Percentiles rank a stretch among this genome's conserved stretches.
These are phyloP conservation scores for Aspergillus hiratsukae DNA, from an alignment of 2,329 filamentous ascomycete species.

Conservation along the genomic window DNA sequence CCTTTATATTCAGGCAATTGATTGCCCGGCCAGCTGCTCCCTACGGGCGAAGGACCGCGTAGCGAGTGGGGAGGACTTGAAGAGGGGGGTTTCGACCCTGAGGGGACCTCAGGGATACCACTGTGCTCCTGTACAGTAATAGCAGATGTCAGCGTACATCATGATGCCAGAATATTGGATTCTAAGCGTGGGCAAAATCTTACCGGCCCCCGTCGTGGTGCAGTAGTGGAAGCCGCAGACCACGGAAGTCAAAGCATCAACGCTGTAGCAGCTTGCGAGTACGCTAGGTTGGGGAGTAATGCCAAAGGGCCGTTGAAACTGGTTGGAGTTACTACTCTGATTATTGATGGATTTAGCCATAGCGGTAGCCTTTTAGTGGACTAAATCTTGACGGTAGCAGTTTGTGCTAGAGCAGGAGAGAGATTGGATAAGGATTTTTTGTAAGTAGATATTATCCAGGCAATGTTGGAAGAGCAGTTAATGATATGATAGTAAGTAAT, in stretches of 20 bases:
- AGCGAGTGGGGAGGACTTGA: conserved; percentile 86
- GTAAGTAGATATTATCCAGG: not conserved
- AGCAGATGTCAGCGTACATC: conserved; percentile 2
- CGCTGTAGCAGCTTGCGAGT: conserved; percentile 87
- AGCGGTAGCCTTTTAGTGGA: conserved; percentile 9
- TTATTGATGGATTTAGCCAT: conserved; percentile 59
- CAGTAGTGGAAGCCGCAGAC: conserved; percentile 90
- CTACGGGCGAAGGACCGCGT: conserved; percentile 60
- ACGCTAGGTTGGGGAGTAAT: conserved; percentile 59
- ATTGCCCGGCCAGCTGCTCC: conserved; percentile 45
- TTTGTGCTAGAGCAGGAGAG: not conserved
- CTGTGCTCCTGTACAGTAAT: conserved; percentile 61
- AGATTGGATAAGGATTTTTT: not conserved
- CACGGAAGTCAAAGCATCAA: conserved; percentile 63
- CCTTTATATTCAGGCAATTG: conserved; percentile 52
- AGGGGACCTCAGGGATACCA: conserved; percentile 94
- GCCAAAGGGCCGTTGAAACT: conserved; percentile 56
- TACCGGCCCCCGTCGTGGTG: conserved; percentile 82
- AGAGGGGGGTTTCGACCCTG: conserved; percentile 78
- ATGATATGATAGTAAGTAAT: not conserved
- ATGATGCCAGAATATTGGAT: not conserved
- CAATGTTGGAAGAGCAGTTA: not conserved
- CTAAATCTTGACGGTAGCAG: conserved; percentile 1
- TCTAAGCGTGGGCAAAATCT: conserved; percentile 22
- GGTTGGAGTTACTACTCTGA: conserved; percentile 62